Percentiles rank a stretch among this genome's conserved stretches.
Conservation (phyloP, 768 basidiomycete genomes). For the Boletus reticuloceps region DNA sequence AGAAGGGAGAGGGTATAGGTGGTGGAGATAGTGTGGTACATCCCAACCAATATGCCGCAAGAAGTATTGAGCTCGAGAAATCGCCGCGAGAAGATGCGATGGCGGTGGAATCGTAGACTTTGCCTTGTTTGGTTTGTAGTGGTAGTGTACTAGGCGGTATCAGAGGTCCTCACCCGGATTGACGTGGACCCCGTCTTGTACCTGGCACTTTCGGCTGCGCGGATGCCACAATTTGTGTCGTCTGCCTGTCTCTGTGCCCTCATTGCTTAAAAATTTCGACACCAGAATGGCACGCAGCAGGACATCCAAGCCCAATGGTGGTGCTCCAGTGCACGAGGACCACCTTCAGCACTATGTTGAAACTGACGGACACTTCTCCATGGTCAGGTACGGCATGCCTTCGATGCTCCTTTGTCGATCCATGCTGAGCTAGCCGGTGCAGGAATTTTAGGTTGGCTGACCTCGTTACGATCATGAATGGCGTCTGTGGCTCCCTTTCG, state of each 20-base stretch:
- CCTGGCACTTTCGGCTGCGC: constrained; percentile 6
- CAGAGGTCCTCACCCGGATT: constrained; percentile 12
- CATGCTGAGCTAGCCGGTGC: constrained; percentile 14
- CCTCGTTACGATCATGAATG: constrained; percentile 98
- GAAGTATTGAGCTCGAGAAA: constrained; percentile 65
- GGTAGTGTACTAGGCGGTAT: constrained; percentile 12
- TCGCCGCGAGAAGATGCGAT: constrained; percentile 42
- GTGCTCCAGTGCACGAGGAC: background rate
- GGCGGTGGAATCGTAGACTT: constrained; percentile 33
- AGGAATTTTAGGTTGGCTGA: constrained; percentile 99
- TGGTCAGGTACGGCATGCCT: constrained; percentile 70
- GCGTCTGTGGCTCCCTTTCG: constrained; percentile 95
- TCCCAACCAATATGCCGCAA: constrained; percentile 87
- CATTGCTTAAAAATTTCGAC: background rate
- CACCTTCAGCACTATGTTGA: constrained; percentile 77
- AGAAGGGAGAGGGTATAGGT: constrained; percentile 88
- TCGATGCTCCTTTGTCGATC: constrained; percentile 10
- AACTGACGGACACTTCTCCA: constrained; percentile 93
- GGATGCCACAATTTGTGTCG: constrained; percentile 26
- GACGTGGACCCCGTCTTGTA: constrained; percentile 16
- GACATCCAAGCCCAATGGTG: constrained; percentile 26
- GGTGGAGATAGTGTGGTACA: constrained; percentile 87
- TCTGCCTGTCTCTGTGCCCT: constrained; percentile 18
- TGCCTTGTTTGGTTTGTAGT: background rate
- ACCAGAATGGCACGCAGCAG: constrained; percentile 28